Conservation (phyloP, 257 asterid species). For the Nicotiana benthamiana region DNA sequence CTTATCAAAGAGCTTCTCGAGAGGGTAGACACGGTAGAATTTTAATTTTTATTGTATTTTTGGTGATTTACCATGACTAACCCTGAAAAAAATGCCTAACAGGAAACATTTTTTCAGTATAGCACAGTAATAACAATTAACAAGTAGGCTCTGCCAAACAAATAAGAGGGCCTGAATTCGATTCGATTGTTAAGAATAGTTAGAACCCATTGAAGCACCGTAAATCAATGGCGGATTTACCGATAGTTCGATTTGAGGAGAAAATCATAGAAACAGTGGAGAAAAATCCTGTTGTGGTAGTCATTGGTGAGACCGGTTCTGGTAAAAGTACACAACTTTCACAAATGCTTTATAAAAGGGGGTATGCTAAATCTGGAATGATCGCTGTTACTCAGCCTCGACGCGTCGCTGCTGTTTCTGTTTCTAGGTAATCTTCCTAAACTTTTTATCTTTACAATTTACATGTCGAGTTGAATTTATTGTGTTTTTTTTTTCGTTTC, state of each 20-base stretch:
- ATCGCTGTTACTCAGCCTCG: constrained; percentile 97
- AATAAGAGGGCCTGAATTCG: too few relatives aligned
- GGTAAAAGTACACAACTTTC: constrained; percentile 97
- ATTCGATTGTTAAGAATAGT: too few relatives aligned
- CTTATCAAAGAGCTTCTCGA: too few relatives aligned
- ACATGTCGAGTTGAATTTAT: background rate
- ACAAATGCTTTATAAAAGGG: constrained; percentile 71
- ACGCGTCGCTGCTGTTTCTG: constrained; percentile 92
- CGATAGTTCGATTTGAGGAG: constrained; percentile 76
- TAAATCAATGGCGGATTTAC: constrained; percentile 53
- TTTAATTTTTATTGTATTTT: too few relatives aligned
- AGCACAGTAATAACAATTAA: too few relatives aligned
- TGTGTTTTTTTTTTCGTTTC: background rate
- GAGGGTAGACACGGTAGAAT: too few relatives aligned
- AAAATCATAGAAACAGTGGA: constrained; percentile 69
- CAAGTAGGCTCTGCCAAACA: too few relatives aligned
- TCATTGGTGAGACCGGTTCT: constrained; percentile 93
- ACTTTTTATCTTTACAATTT: too few relatives aligned
- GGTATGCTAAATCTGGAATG: constrained; percentile 66
- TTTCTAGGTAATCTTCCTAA: constrained; percentile 45
- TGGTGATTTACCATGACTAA: too few relatives aligned
- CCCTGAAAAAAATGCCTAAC: too few relatives aligned
- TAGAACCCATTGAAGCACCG: too few relatives aligned
- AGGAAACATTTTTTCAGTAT: too few relatives aligned
- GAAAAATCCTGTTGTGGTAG: constrained; percentile 59